These are phyloP conservation scores for Neurospora sp. DNA, from an alignment of 495 filamentous ascomycete genomes.

Conservation along the genomic window DNA sequence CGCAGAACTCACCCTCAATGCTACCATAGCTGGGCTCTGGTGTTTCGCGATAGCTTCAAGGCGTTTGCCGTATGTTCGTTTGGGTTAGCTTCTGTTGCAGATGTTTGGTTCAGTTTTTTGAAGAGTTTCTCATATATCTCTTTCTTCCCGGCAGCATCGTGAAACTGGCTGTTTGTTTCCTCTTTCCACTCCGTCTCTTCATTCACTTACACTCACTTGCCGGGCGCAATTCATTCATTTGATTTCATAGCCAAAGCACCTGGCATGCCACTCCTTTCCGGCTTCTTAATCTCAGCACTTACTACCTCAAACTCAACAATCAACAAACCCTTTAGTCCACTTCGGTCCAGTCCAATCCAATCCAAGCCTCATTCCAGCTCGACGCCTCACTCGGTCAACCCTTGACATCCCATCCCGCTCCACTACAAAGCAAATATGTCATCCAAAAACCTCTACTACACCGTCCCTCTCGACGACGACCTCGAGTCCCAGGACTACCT, in stretches of 20 bases:
- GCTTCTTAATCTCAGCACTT: not conserved
- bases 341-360: not conserved
- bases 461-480: slow-evolving; percentile 31
- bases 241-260: not conserved
- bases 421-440: not conserved
- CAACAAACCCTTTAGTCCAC: not conserved
- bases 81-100: not conserved
- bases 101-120: not conserved
- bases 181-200: not conserved
- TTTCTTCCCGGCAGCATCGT: not conserved
- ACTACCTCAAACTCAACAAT: not conserved
- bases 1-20: not conserved
- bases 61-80: not conserved
- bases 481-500: slow-evolving; percentile 12
- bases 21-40: not conserved
- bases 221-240: not conserved
- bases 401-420: not conserved
- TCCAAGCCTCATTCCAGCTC: not conserved
- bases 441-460: slow-evolving; percentile 11
- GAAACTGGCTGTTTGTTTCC: not conserved
- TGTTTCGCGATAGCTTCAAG: not conserved
- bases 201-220: not conserved
- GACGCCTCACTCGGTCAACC: not conserved
- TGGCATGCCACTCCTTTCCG: not conserved
- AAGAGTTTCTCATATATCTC: not conserved